Conservation (phyloP, 306 rosid genomes). For the Sophora flavescens region DNA sequence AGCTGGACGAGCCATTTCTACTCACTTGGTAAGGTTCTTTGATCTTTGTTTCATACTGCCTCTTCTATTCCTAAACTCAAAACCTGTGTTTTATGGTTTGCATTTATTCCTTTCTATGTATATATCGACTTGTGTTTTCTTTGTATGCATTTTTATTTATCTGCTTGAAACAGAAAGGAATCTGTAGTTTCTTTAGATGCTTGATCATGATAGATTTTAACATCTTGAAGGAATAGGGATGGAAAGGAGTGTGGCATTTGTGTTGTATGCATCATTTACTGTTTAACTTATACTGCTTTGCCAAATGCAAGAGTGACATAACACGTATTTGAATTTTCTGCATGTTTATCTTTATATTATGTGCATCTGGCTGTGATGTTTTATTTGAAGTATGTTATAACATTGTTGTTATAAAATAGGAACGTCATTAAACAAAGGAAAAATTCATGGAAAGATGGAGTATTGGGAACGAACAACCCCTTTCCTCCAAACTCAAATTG, state of each 20-base stretch:
- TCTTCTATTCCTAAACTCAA: background rate
- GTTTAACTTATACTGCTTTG: background rate
- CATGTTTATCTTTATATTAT: background rate
- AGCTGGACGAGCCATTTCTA: constrained; percentile 86
- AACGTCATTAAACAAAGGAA: too few relatives aligned
- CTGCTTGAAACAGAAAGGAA: background rate
- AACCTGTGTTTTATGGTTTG: constrained; percentile 13
- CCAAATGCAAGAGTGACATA: background rate
- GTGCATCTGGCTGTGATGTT: constrained; percentile 12
- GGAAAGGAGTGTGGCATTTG: background rate
- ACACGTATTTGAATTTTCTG: background rate
- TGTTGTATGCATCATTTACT: background rate
- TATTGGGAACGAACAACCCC: too few relatives aligned
- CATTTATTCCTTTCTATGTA: background rate
- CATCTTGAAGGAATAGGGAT: background rate
- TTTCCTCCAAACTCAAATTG: too few relatives aligned
- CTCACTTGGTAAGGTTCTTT: constrained; percentile 85
- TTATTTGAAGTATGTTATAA: constrained; percentile 6
- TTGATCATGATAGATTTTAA: background rate
- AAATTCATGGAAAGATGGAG: too few relatives aligned
- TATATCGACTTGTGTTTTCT: background rate
- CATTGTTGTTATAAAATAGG: too few relatives aligned
- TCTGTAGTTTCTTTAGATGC: background rate
- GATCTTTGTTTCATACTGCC: constrained; percentile 11
- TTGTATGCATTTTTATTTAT: background rate